Conservation (phyloP, 2,329 filamentous ascomycete genomes). For the Fusarium mexicanum region DNA sequence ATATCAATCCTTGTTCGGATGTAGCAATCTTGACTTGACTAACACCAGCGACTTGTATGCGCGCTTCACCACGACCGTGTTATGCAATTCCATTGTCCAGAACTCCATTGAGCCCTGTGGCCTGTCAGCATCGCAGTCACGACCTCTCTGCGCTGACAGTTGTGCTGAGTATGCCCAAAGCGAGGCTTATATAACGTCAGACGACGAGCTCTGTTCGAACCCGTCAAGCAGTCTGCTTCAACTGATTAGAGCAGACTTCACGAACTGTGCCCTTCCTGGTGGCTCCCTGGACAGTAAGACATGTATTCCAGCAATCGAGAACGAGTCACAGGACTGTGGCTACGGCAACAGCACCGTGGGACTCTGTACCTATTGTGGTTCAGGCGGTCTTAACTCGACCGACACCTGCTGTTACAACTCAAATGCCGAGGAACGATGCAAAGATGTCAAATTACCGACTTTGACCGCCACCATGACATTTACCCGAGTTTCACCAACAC, state of each 20-base stretch:
- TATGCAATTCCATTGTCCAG: constrained; percentile 95
- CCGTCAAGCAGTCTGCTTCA: constrained; percentile 72
- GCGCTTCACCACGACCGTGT: constrained; percentile 88
- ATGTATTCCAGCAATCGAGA: constrained; percentile 80
- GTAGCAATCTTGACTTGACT: constrained; percentile 77
- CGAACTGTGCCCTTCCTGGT: constrained; percentile 85
- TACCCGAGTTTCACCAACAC: constrained; percentile 55
- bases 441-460: constrained; percentile 79
- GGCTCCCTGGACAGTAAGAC: constrained; percentile 75
- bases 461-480: constrained; percentile 76
- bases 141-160: constrained; percentile 86
- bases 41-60: constrained; percentile 88
- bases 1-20: constrained; percentile 84
- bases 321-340: constrained; percentile 89
- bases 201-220: constrained; percentile 75
- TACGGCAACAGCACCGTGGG: constrained; percentile 77
- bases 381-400: constrained; percentile 87
- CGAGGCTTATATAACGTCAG: constrained; percentile 84
- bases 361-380: constrained; percentile 86
- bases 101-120: constrained; percentile 79
- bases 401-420: constrained; percentile 94
- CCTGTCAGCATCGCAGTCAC: constrained; percentile 70
- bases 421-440: constrained; percentile 77
- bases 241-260: constrained; percentile 91
- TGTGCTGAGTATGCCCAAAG: constrained; percentile 90